A percentile compares a stretch with the other conserved stretches of the same genome.
Conservation (phyloP, 2,329 filamentous ascomycete species). For the Acrodontium crateriforme region DNA sequence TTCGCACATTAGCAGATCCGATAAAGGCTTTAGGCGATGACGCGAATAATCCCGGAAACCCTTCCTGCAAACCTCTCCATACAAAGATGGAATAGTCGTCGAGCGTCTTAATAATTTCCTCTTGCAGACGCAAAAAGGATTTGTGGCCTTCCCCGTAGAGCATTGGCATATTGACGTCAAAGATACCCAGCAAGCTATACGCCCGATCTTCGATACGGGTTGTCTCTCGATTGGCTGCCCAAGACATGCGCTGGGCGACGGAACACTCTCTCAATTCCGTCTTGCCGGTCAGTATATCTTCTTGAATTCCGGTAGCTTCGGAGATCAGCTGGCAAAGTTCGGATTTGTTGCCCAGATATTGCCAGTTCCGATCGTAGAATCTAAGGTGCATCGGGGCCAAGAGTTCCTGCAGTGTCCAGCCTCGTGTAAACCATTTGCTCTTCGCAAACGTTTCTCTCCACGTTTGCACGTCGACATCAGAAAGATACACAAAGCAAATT, state of each 20-base stretch:
- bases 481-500: slow-evolving; percentile 1
- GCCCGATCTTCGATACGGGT: slow-evolving; percentile 10
- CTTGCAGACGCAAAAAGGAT: slow-evolving; percentile 13
- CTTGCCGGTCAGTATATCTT: no score
- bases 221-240: slow-evolving; percentile 10
- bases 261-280: neutral
- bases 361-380: neutral
- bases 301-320: no score
- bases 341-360: neutral
- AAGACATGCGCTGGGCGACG: slow-evolving; percentile 9
- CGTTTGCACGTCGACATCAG: neutral
- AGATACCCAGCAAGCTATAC: slow-evolving; percentile 12
- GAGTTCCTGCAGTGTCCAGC: slow-evolving; percentile 1
- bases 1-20: no score
- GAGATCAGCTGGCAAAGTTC: neutral
- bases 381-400: neutral
- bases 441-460: slow-evolving; percentile 1
- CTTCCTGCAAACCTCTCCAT: no score
- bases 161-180: slow-evolving; percentile 13
- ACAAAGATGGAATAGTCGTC: slow-evolving; percentile 14
- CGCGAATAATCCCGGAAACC: no score
- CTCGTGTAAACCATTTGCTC: neutral
- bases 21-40: no score
- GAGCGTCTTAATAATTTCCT: slow-evolving; percentile 10
- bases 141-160: slow-evolving; percentile 11